phyloP scores from a whole-genome alignment of 768 basidiomycete genomes.

The Panellus pusillus region DNA sequence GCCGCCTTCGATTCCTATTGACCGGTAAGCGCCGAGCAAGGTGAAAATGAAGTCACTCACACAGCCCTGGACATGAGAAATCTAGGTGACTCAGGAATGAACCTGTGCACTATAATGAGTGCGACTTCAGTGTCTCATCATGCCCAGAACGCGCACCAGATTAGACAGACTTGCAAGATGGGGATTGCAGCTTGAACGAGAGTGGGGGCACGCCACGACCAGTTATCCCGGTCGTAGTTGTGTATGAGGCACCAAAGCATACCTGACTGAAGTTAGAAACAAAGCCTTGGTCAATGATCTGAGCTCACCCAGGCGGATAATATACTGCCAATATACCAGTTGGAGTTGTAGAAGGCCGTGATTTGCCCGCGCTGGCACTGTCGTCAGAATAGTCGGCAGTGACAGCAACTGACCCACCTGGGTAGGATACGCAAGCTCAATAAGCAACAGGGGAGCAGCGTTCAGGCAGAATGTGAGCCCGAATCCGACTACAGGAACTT shows the following conservation, averaged over 20 bases:
- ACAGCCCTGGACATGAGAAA: conserved; percentile 59
- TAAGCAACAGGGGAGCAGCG: conserved; percentile 61
- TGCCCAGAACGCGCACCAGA: conserved; percentile 43
- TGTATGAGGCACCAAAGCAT: conserved; percentile 42
- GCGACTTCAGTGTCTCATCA: neutral
- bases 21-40: neutral
- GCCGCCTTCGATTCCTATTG: conserved; percentile 58
- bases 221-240: conserved; percentile 38
- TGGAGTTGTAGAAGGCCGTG: conserved; percentile 67
- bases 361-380: conserved; percentile 47
- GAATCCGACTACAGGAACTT: conserved; percentile 51
- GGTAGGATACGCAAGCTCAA: conserved; percentile 71
- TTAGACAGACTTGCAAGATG: conserved; percentile 50
- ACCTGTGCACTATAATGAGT: conserved; percentile 36
- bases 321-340: conserved; percentile 76
- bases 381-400: neutral
- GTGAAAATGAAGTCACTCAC: conserved; percentile 32
- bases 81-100: conserved; percentile 68
- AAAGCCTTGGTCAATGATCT: neutral
- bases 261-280: conserved; percentile 26
- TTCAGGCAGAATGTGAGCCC: conserved; percentile 63
- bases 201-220: conserved; percentile 69
- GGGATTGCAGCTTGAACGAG: conserved; percentile 62
- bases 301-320: conserved; percentile 47
- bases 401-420: conserved; percentile 40